Evolutionary conservation across 179 eudicot species (phyloP).

Genomic region (Heliamphora pulchella): DNA sequence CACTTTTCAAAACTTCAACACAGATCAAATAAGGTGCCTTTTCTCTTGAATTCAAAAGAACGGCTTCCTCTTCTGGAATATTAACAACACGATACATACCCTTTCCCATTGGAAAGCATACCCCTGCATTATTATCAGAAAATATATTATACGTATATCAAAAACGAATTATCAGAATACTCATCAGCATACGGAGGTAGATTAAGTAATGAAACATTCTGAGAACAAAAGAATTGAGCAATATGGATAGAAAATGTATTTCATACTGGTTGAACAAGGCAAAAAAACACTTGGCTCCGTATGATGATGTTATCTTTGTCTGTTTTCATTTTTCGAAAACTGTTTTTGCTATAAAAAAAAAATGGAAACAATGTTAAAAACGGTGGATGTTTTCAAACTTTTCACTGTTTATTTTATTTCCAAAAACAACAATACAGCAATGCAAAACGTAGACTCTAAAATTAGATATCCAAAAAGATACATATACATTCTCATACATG

Average conservation of each 20-base stretch:
- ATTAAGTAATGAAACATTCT: not conserved
- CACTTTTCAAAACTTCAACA: slow-evolving; percentile 84
- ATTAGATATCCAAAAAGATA: not conserved
- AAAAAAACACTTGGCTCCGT: too few species aligned
- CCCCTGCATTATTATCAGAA: slow-evolving; percentile 41
- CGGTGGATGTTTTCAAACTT: too few species aligned
- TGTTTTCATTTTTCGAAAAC: too few species aligned
- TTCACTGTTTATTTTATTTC: too few species aligned
- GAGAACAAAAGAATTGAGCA: slow-evolving; percentile 7
- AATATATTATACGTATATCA: not conserved
- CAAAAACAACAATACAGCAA: not conserved
- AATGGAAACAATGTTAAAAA: too few species aligned
- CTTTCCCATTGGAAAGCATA: slow-evolving; percentile 90
- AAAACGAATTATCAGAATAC: not conserved
- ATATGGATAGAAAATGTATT: slow-evolving; percentile 1
- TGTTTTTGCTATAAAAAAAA: too few species aligned
- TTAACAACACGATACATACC: slow-evolving; percentile 80
- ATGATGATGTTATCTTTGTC: too few species aligned
- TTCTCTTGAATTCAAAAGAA: slow-evolving; percentile 89
- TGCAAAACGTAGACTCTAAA: not conserved
- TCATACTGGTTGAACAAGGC: not conserved
- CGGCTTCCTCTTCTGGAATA: slow-evolving; percentile 96
- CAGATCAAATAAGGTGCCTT: slow-evolving; percentile 96
- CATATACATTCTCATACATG: not conserved
- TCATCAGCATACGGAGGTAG: not conserved